phyloP scores from a whole-genome alignment of 2,329 filamentous ascomycete species.

The Pseudocercospora fijiensis region DNA sequence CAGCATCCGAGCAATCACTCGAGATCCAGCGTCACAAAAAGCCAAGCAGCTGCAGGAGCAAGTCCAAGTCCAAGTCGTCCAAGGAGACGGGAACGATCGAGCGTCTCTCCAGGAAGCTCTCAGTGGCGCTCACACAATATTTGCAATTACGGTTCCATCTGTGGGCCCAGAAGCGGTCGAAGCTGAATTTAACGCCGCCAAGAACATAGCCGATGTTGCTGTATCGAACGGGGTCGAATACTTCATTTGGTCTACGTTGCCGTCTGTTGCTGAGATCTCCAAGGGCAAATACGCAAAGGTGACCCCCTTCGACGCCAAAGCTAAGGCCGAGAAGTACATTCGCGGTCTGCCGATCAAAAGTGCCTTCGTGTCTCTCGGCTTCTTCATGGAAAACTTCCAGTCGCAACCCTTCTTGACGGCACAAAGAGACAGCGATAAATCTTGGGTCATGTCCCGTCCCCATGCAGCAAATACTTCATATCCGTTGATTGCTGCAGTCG shows the following conservation, averaged over 20 bases:
- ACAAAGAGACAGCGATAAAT: constrained; percentile 15
- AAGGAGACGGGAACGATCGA: constrained; percentile 52
- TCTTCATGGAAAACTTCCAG: constrained; percentile 28
- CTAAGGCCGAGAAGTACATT: constrained; percentile 34
- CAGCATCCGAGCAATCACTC: constrained; percentile 56
- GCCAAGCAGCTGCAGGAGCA: constrained; percentile 46
- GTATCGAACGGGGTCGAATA: constrained; percentile 35
- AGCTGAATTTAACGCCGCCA: constrained; percentile 51
- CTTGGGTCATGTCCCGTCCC: constrained; percentile 14
- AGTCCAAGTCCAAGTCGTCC: constrained; percentile 52
- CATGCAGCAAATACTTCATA: constrained; percentile 10
- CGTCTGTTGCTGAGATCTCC: constrained; percentile 39
- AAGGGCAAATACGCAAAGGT: constrained; percentile 44
- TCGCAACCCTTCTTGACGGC: not conserved
- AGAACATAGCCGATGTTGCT: constrained; percentile 57
- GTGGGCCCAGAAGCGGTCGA: constrained; percentile 29
- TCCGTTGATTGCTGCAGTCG: constrained; percentile 23
- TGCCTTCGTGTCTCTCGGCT: constrained; percentile 24
- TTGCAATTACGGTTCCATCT: constrained; percentile 20
- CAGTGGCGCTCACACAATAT: constrained; percentile 48
- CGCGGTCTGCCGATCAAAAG: constrained; percentile 41
- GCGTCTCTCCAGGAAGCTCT: constrained; percentile 47
- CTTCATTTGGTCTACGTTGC: constrained; percentile 43
- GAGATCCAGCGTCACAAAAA: constrained; percentile 45
- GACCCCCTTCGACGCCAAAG: constrained; percentile 48